phyloP scores from a whole-genome alignment of 2,329 filamentous ascomycete species.

The Aspergillus intermedius region DNA sequence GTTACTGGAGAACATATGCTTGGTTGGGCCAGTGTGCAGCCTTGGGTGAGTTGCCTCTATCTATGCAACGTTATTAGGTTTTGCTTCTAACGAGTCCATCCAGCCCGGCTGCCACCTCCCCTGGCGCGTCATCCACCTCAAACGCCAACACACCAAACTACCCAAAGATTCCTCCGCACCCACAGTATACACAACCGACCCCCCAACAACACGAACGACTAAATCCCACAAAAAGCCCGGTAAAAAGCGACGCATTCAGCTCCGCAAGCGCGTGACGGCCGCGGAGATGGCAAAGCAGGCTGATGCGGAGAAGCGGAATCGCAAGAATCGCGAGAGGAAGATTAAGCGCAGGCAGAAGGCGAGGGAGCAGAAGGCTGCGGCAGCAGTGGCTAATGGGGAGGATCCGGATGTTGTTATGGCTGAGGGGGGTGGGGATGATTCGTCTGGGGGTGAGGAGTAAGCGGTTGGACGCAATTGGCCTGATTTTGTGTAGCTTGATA shows the following conservation, averaged over 20 bases:
- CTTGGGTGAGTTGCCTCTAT: constrained; percentile 29
- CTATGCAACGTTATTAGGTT: background rate
- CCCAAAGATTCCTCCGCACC: constrained; percentile 11
- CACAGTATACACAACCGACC: constrained; percentile 16
- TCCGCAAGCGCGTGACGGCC: constrained; percentile 29
- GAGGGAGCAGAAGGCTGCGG: constrained; percentile 29
- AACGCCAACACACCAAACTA: constrained; percentile 26
- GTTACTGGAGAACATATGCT: constrained; percentile 29
- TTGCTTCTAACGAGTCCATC: no score
- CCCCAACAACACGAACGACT: constrained; percentile 16
- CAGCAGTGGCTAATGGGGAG: constrained; percentile 12
- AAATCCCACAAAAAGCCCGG: constrained; percentile 36
- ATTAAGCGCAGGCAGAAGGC: constrained; percentile 34
- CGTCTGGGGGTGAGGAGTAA: constrained; percentile 9
- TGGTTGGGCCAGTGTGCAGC: constrained; percentile 18
- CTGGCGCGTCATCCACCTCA: constrained; percentile 35
- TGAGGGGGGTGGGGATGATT: constrained; percentile 13
- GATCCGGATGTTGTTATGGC: constrained; percentile 10
- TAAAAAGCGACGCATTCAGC: constrained; percentile 36
- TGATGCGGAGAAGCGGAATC: constrained; percentile 34
- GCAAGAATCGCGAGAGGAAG: constrained; percentile 35
- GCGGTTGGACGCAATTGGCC: background rate
- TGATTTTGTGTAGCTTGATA: background rate
- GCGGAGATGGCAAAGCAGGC: constrained; percentile 26
- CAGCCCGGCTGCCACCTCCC: constrained; percentile 37